A percentile compares a stretch with the other conserved stretches of the same genome.
These are phyloP conservation scores for Scedosporium boydii DNA, from an alignment of 2,329 filamentous ascomycete genomes.

Conservation along the genomic window DNA sequence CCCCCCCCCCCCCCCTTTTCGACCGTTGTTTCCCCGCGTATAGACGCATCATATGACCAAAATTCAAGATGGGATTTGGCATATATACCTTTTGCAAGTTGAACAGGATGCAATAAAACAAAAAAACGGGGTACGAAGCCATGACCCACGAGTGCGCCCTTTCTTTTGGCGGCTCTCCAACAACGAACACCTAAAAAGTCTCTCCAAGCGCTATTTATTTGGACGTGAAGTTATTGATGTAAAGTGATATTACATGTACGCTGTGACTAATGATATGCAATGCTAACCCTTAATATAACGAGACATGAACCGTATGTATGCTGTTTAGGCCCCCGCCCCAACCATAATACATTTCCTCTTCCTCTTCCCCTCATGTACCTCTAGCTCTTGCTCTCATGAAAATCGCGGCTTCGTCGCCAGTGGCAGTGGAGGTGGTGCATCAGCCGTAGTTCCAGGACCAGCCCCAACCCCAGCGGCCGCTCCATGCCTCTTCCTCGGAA, in stretches of 20 bases:
- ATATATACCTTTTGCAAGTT: not conserved
- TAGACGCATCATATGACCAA: conserved; percentile 3
- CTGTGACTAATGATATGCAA: no score
- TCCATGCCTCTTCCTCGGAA: conserved; percentile 39
- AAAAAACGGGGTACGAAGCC: not conserved
- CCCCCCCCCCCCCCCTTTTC: no score
- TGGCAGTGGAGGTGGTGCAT: conserved; percentile 41
- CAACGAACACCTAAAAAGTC: not conserved
- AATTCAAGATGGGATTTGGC: not conserved
- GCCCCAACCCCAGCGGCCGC: conserved; percentile 3
- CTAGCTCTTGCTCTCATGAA: conserved; percentile 1
- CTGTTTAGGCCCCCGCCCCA: no score
- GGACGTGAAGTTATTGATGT: no score
- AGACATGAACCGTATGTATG: no score
- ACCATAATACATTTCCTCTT: no score
- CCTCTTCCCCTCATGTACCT: not conserved
- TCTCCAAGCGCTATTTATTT: no score
- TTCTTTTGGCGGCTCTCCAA: not conserved
- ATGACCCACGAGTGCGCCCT: not conserved
- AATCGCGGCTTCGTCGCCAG: conserved; percentile 38
- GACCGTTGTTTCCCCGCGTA: not conserved
- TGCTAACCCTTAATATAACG: no score
- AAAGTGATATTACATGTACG: no score
- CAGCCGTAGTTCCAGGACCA: conserved; percentile 15
- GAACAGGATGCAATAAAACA: not conserved